Percentiles rank a stretch among this genome's conserved stretches.
These are phyloP conservation scores for Cardamine occulta DNA, from an alignment of 345 rosid genomes.

Conservation along the genomic window DNA sequence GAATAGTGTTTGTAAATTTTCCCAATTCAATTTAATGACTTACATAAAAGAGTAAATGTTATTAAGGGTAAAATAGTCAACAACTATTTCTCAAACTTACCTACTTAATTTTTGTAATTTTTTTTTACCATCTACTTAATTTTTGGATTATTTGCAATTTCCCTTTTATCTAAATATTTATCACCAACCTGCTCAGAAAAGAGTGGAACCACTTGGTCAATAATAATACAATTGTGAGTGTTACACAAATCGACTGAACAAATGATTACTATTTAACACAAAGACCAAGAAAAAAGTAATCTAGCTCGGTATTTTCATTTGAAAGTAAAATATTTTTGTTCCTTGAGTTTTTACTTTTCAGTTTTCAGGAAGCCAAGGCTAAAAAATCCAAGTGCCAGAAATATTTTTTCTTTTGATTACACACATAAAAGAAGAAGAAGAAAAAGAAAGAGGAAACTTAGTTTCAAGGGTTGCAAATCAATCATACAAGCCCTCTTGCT, in stretches of 20 bases:
- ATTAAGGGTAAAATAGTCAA: no score
- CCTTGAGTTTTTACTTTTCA: background rate
- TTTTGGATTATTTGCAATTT: no score
- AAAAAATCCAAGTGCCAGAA: background rate
- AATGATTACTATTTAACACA: background rate
- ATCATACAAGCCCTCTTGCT: conserved; percentile 60
- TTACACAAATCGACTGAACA: conserved; percentile 1
- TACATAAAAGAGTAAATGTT: no score
- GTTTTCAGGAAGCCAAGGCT: conserved; percentile 14
- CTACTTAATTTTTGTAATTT: no score
- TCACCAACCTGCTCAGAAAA: conserved; percentile 11
- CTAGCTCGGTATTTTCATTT: background rate
- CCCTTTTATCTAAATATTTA: background rate
- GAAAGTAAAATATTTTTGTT: background rate
- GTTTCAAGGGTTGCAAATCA: conserved; percentile 41
- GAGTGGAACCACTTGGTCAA: background rate
- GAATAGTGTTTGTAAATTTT: no score
- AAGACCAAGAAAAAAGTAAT: background rate
- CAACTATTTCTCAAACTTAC: no score
- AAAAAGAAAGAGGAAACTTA: background rate
- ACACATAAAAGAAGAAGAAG: background rate
- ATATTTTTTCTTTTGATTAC: conserved; percentile 28
- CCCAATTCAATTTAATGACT: no score
- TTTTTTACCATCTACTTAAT: no score
- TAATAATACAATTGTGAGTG: conserved; percentile 25